Evolutionary conservation across 352 stramenopile species (phyloP).

Genomic region (Plasmopara viticola): DNA sequence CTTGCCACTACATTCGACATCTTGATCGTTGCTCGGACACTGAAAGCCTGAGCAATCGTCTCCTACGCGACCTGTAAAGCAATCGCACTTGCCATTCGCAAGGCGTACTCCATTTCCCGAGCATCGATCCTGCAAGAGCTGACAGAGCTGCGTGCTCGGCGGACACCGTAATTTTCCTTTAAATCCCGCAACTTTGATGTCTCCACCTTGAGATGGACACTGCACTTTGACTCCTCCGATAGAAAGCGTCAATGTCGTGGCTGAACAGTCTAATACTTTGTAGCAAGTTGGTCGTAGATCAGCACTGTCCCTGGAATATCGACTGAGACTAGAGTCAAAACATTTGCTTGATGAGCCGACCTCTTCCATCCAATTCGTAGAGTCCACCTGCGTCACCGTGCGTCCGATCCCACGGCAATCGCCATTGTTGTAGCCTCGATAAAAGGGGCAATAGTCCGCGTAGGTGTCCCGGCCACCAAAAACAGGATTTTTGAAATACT

Average conservation of each 20-base stretch:
- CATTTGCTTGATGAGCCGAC: constrained; percentile 49
- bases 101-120: constrained; percentile 54
- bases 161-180: constrained; percentile 50
- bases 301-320: constrained; percentile 27
- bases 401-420: constrained; percentile 61
- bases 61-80: constrained; percentile 43
- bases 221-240: constrained; percentile 48
- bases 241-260: constrained; percentile 32
- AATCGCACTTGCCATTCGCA: constrained; percentile 43
- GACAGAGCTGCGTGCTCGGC: constrained; percentile 39
- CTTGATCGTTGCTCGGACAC: constrained; percentile 31
- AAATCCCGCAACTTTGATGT: constrained; percentile 44
- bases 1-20: constrained; percentile 34
- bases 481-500: constrained; percentile 66
- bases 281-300: constrained; percentile 47
- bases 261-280: constrained; percentile 42
- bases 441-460: constrained; percentile 79
- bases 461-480: constrained; percentile 59
- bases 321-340: constrained; percentile 64
- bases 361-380: constrained; percentile 49
- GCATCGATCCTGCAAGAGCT: constrained; percentile 63
- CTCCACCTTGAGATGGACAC: constrained; percentile 53
- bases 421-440: constrained; percentile 68
- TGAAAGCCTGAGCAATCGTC: constrained; percentile 46
- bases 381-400: constrained; percentile 28